phyloP scores from a whole-genome alignment of 2,329 filamentous ascomycete genomes.

The Botryotinia narcissicola region DNA sequence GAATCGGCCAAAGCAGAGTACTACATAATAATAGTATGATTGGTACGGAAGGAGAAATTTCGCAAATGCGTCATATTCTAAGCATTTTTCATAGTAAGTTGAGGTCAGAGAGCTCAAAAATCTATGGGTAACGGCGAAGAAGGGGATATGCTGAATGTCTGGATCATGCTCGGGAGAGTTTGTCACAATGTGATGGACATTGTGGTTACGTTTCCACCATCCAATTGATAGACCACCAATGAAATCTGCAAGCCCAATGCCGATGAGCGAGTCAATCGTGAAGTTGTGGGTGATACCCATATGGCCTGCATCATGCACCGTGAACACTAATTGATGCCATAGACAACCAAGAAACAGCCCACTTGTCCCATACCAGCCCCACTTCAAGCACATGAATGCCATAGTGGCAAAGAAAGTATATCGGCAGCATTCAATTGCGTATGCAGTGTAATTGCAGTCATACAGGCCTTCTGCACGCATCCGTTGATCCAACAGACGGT shows the following conservation, averaged over 20 bases:
- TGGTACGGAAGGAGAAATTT: conserved; percentile 71
- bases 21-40: conserved; percentile 77
- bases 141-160: conserved; percentile 87
- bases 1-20: conserved; percentile 79
- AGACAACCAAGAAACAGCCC: conserved; percentile 75
- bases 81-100: conserved; percentile 78
- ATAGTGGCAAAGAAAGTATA: conserved; percentile 66
- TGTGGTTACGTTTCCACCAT: conserved; percentile 98
- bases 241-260: conserved; percentile 87
- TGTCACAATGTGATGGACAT: conserved; percentile 94
- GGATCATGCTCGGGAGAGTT: conserved; percentile 95
- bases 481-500: conserved; percentile 70
- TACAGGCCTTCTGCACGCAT: conserved; percentile 76
- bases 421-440: conserved; percentile 69
- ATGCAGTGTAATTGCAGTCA: conserved; percentile 78
- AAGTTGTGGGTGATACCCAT: conserved; percentile 97
- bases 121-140: conserved; percentile 83
- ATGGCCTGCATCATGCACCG: conserved; percentile 91
- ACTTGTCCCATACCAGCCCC: conserved; percentile 66
- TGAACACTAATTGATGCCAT: conserved; percentile 95
- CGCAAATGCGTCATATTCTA: conserved; percentile 74
- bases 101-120: conserved; percentile 71
- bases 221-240: conserved; percentile 84
- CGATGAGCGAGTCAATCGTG: conserved; percentile 76
- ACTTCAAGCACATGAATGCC: conserved; percentile 59